Evolutionary conservation across 352 stramenopile species (phyloP).

Genomic region (Elongisporangium anandrum): DNA sequence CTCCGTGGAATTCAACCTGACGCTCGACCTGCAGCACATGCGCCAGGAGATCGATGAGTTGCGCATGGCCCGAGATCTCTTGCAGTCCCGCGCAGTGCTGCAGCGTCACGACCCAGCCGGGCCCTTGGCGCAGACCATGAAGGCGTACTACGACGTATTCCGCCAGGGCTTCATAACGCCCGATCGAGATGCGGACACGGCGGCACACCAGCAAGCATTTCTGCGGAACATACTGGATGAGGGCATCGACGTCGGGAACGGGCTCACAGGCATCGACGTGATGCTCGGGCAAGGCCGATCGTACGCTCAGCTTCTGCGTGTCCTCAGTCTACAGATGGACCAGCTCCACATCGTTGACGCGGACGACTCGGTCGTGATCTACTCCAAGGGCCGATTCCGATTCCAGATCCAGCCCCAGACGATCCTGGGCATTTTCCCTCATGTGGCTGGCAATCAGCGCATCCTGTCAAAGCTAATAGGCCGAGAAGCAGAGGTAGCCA

Average conservation of each 20-base stretch:
- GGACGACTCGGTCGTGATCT: conserved; percentile 14
- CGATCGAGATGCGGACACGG: background rate
- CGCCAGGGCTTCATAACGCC: background rate
- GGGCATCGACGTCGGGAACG: conserved; percentile 17
- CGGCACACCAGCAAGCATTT: conserved; percentile 11
- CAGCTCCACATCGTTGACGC: conserved; percentile 6
- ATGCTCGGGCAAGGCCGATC: conserved; percentile 4
- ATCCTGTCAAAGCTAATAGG: conserved; percentile 14
- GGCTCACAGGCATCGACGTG: conserved; percentile 13
- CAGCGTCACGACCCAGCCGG: background rate
- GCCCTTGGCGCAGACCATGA: background rate
- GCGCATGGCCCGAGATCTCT: background rate
- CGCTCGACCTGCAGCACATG: background rate
- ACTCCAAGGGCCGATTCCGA: conserved; percentile 6
- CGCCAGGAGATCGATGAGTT: background rate
- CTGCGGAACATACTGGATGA: conserved; percentile 20
- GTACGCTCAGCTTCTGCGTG: conserved; percentile 11
- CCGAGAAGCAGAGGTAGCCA: background rate
- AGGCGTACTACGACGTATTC: background rate
- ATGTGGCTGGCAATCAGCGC: conserved; percentile 15
- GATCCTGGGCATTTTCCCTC: conserved; percentile 18
- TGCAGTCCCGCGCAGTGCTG: background rate
- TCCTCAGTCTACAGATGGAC: conserved; percentile 7
- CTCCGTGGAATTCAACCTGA: background rate
- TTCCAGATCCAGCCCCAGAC: conserved; percentile 21